Base-by-base conservation (phyloP, 2,329 filamentous ascomycete genomes). In the Microcyclospora pomicola region DNA sequence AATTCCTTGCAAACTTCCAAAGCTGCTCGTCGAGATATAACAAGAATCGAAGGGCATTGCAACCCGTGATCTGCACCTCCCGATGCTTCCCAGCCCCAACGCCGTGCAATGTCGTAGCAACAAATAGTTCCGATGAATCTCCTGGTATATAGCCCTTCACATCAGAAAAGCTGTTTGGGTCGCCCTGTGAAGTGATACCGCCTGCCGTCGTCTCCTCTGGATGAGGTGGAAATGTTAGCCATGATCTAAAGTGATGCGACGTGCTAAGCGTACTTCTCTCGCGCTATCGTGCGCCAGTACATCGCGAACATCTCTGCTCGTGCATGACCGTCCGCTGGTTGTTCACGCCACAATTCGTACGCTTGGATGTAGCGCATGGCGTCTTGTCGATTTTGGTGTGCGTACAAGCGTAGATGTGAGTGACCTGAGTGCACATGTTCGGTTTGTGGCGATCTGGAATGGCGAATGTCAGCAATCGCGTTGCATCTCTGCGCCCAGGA, bases 361-460 rank as follows among this genome's bases (percentile, higher is more conserved):
- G 56, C 53, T 60, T 62, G 36, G 65, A 68, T 10, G 57, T 59
- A n/a, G 65, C 64, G 53, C 66, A 69, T 15, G 59, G 56, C 15
- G 64, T 62, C 44, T 59, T 61, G 41, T 65, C 62, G 34, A 54
- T 49, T 30, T 58, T 54, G 41, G 58, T 55, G 50, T 68, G 65
- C 47, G 61, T 63, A 52, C 66, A 69, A 48, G 58, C 55, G 52
- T 67, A 69, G 38, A 54, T 51, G 56, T 67, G 65, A 47, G 65
- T 58, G 46, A 68, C 58, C 50, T 63, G 56, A 41, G 59, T 65
- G 53, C 66, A 69, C 64, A 67, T 68, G 31, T 33, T 50, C 39
- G 40, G 37, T 10, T 15, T 13, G 30, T 31, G 14, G 12, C 6
- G 30, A 31, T 24, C 19, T 15, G 30, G 9, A 9, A 31, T 31